Base-by-base conservation (phyloP, 1,284 basidiomycete genomes). In the Melampsora occidentalis region DNA sequence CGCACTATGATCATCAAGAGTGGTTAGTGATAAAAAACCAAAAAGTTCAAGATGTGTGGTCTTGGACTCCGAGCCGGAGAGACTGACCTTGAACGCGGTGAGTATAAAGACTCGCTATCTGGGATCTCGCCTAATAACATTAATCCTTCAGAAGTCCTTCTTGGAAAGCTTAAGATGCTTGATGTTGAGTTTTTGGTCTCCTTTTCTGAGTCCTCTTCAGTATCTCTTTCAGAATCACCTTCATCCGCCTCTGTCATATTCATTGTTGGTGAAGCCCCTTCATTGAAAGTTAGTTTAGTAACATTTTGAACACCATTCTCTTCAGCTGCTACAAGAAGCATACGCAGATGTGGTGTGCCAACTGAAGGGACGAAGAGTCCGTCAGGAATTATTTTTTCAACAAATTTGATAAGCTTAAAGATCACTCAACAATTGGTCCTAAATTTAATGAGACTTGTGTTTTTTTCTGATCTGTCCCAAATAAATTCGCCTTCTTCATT, bases 261-360 rank as follows among this genome's bases (percentile, higher is more conserved):
- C 16, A 22, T 22, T 57, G 5, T 22, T 28, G 28, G 28, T 22
- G n/a, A 22, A 22, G 53, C 53, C 53, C 28, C 28, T 57, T n/a
- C 28, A 20, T 9, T 57, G 16, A 12, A 28, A 57, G n/a, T 22
- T 14, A 57, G 7, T 22, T n/a, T n/a, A 1, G n/a, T 57, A 9
- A 57, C 9, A 28, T 57, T n/a, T 57, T 57, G 53, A 22, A 22
- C 22, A 22, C 20, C 42, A 16, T 46, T 57, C 22, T 28, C 53
- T 57, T 28, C 53, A 7, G 49, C 65, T 33, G 39, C 42, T 6
- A 76, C 57, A 22, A 76, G 25, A 20, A 67, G 53, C n/a, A 51
- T 33, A 14, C 66, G 35, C 57, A 68, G 51, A 66, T 59, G 57
- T 14, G 51, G 53, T 20, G 51, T 66, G 42, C 72, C 72, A 67